Base-by-base conservation (phyloP, 106 monocot species). In the Dioscorea zingiberensis region DNA sequence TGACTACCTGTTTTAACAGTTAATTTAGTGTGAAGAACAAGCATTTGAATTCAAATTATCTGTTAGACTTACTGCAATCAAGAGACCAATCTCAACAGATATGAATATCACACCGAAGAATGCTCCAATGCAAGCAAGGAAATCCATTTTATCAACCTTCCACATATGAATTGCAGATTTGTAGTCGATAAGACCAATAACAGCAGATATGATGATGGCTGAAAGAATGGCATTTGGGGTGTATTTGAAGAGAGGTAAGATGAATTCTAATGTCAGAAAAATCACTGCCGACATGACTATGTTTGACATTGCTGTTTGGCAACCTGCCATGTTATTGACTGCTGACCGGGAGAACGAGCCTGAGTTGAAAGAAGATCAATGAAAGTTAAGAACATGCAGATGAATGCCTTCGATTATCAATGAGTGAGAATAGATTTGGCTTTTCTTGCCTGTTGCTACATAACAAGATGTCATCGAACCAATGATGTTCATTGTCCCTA, bases 321-420 rank as follows among this genome's bases (percentile, higher is more conserved):
- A 83, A 21, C 94, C 94, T 32, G 94, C 89, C 94, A 87, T 94
- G 66, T 69, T 86, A 66, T 94, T 94, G 54, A 94, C 94, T 7
- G 94, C 94, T 17, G 94, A 94, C 59, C 94, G 63, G n/a, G 94
- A 89, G 65, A 94, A 94, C 13, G 89, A 89, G 11, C 94, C 94
- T 94, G 81, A 29, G 67, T n/a, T n/a, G n/a, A n/a, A 68, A 19
- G 2, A 60, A 57, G n/a, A n/a, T n/a, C n/a, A n/a, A n/a, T n/a
- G n/a, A n/a, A n/a, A n/a, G n/a, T n/a, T n/a, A n/a, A n/a, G n/a
- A n/a, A n/a, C n/a, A n/a, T n/a, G n/a, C n/a, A n/a, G n/a, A n/a
- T n/a, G n/a, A n/a, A n/a, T n/a, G n/a, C n/a, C n/a, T n/a, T 61
- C 45, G 8, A 18, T 51, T 47, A 8, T 6, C 0, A 63, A 45